Conservation (phyloP, 1,284 basidiomycete genomes). For the Pseudozyma thailandica region DNA sequence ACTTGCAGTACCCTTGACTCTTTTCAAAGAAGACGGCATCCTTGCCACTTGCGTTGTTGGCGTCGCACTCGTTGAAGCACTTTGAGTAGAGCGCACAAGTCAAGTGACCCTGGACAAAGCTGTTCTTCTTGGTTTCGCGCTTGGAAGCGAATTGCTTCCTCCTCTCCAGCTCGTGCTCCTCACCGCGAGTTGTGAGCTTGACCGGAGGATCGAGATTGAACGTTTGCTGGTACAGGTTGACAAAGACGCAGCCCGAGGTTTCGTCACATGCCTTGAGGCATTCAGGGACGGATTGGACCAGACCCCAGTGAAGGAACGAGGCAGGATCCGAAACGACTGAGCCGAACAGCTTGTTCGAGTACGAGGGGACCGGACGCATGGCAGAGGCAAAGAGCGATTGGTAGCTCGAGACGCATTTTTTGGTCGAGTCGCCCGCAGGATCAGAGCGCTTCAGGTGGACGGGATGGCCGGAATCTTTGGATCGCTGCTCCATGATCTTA, state of each 20-base stretch:
- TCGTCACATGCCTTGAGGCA: constrained; percentile 26
- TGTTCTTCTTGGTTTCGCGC: constrained; percentile 25
- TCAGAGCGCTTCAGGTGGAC: too few species aligned
- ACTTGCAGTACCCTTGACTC: constrained; percentile 18
- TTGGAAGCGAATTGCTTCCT: constrained; percentile 12
- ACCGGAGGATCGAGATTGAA: constrained; percentile 17
- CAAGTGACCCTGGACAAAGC: constrained; percentile 24
- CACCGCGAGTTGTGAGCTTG: constrained; percentile 6
- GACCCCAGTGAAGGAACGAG: constrained; percentile 33
- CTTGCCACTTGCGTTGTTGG: constrained; percentile 4
- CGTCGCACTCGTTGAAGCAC: constrained; percentile 19
- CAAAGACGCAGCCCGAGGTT: constrained; percentile 26
- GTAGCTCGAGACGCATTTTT: constrained; percentile 11
- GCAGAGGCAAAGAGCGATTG: constrained; percentile 6
- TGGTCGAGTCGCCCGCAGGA: background rate
- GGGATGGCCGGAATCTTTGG: too few species aligned
- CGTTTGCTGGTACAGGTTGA: constrained; percentile 31
- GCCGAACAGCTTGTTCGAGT: constrained; percentile 12
- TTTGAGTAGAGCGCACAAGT: constrained; percentile 30
- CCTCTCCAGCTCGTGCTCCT: too few species aligned
- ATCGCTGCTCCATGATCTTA: too few species aligned
- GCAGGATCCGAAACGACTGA: constrained; percentile 29
- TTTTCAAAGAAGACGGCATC: constrained; percentile 22
- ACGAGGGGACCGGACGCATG: constrained; percentile 13
- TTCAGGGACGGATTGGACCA: constrained; percentile 4